Conservation (phyloP, 768 basidiomycete genomes). For the Auricularia sp. region DNA sequence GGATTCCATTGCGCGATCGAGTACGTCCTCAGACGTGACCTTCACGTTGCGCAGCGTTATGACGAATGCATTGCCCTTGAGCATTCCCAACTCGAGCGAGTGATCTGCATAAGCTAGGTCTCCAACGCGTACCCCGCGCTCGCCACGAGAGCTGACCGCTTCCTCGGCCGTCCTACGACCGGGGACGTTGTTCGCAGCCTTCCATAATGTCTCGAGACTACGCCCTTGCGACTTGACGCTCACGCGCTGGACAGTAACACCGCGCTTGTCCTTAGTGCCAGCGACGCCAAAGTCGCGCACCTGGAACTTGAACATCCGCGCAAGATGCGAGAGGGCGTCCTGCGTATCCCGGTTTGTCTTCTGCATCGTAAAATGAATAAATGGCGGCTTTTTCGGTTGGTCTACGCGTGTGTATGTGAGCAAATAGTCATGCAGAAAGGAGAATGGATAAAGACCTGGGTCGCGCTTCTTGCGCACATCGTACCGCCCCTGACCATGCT, state of each 20-base stretch:
- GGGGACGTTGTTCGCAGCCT: constrained; percentile 56
- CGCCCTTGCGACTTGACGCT: constrained; percentile 67
- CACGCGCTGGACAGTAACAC: constrained; percentile 89
- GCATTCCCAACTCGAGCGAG: constrained; percentile 83
- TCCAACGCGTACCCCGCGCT: constrained; percentile 78
- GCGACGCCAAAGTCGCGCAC: constrained; percentile 80
- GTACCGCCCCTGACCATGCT: neutral
- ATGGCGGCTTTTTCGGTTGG: constrained; percentile 32
- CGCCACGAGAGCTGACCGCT: constrained; percentile 62
- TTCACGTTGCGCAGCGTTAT: constrained; percentile 90
- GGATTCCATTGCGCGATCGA: constrained; percentile 66
- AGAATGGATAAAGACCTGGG: neutral
- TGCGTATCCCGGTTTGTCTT: constrained; percentile 98
- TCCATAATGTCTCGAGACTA: constrained; percentile 80
- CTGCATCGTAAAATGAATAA: constrained; percentile 92
- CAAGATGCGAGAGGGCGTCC: constrained; percentile 75
- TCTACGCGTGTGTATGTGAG: neutral
- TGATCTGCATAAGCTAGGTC: constrained; percentile 80
- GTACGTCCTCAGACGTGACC: constrained; percentile 56
- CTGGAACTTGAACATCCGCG: constrained; percentile 64
- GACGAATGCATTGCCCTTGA: constrained; percentile 91
- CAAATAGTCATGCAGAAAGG: neutral
- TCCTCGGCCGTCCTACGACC: constrained; percentile 46
- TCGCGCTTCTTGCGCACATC: neutral
- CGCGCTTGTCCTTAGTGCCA: constrained; percentile 97